Base-by-base conservation (phyloP, 345 rosid genomes). In the Pistacia atlantica region DNA sequence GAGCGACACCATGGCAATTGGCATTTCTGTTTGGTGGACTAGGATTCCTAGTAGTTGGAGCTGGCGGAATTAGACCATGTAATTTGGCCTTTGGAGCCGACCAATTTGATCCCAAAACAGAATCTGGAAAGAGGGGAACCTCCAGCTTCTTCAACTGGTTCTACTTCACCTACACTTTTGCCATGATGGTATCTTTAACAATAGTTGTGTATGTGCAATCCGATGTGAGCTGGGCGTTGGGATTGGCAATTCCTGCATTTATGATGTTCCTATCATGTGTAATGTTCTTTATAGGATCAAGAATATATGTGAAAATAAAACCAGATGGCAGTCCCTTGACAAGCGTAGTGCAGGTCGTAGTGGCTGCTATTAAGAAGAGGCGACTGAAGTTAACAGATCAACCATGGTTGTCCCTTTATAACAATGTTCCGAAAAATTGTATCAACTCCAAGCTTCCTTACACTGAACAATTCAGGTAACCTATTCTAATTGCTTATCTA, bases 131-230 rank as follows among this genome's bases (percentile, higher is more conserved):
- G 62, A 72, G 65, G 46, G 88, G 86, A 12, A 76, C 85, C n/a
- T 77, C 12, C 18, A 86, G 90, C 75, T 89, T 89, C 89, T 87
- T 87, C 83, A 87, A 89, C 45, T 89, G 91, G 90, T 89, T 83
- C 75, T 87, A 79, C 70, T 81, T 80, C 77, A 83, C 88, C 75
- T 87, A 45, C 78, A 83, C 93, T 2, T 78, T 89, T 12, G 84
- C 88, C 1, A 45, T 84, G 78, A 74, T 85, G 83, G 22, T 86
- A 12, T 82, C 93, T 6, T 51, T 84, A n/a, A 84, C 91, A 0
- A 16, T 74, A 11, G 72, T 89, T 48, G 91, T 89, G 58, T 89
- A 84, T 31, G 77, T 89, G 22, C 93, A 89, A 74, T 58, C 87
- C 11, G 82, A 86, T 63, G 83, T 87, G 49, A 89, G 93, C 84